Conservation (phyloP, 768 basidiomycete genomes). For the Amanita thiersii region DNA sequence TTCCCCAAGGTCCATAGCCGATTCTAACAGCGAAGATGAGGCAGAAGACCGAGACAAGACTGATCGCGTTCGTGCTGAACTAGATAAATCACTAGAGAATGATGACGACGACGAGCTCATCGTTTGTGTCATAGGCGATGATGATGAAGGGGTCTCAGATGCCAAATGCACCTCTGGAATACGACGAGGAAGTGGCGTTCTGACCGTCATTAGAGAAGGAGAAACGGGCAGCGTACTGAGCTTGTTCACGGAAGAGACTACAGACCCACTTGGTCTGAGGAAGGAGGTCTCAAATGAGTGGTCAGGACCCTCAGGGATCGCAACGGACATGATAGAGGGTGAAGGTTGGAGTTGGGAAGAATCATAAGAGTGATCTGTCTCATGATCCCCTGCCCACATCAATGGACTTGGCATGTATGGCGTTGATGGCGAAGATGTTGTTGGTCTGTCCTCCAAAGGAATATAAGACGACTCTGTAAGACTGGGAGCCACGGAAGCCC, state of each 20-base stretch:
- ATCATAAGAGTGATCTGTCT: constrained; percentile 66
- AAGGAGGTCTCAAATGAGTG: constrained; percentile 69
- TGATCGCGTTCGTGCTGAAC: constrained; percentile 28
- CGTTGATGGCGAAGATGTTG: constrained; percentile 22
- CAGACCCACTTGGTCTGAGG: constrained; percentile 52
- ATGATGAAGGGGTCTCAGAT: constrained; percentile 21
- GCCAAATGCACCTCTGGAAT: not conserved
- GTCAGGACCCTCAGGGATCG: constrained; percentile 54
- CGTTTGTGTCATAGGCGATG: constrained; percentile 19
- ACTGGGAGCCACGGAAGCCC: constrained; percentile 12
- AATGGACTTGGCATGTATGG: constrained; percentile 25
- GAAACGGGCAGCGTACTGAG: constrained; percentile 17
- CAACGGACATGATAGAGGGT: constrained; percentile 46
- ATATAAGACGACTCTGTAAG: constrained; percentile 22
- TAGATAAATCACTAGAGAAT: constrained; percentile 22
- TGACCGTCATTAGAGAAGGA: constrained; percentile 26
- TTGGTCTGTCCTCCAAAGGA: constrained; percentile 32
- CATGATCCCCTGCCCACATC: constrained; percentile 41
- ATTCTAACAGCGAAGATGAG: constrained; percentile 27
- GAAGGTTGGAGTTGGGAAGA: constrained; percentile 71
- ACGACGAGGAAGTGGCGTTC: constrained; percentile 27
- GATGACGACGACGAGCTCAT: constrained; percentile 26
- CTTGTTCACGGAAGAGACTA: constrained; percentile 31
- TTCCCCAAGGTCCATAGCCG: constrained; percentile 25
- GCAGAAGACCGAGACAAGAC: constrained; percentile 37